Evolutionary conservation across 768 basidiomycete genomes (phyloP), one percentile per base, ranked within the genome.

Genomic region (Leccinum aurantiacum): DNA sequence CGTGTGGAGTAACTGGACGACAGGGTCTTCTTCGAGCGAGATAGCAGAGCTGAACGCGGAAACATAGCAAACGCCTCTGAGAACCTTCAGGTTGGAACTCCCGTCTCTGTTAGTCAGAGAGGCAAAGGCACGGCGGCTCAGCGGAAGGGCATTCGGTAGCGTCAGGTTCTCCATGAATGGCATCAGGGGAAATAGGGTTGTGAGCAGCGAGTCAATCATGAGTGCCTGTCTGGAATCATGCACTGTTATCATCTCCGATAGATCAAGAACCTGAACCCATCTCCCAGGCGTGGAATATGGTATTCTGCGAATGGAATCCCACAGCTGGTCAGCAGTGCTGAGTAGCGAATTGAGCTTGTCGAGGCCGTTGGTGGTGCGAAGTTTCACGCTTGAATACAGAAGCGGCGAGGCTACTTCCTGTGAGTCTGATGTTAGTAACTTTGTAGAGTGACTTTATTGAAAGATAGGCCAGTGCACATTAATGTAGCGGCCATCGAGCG

Each of bases 241-340:
- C 50, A 67, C 69, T 65, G 76, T 78, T 48, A 70, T 64, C 35
- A 91, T 65, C 22, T 75, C 72, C 5, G 90, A 86, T 6, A 97
- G 75, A 72, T 96, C 89, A 24, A 97, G 78, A 10, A 70, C 73
- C 60, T 87, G 88, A 1, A 96, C 85, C 89, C 92, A 95, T 69
- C 94, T 82, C 29, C 94, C 94, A 2, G 94, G 94, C 0, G 89
- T 82, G 4, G 93, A 95, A 67, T 89, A 90, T 0, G 91, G 91
- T 64, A 91, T 93, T 53, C 94, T 83, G 54, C 91, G 84, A 58
- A 96, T 86, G 48, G 91, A 90, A 67, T 94, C 92, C 94, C 94
- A 96, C 68, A 82, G 83, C 65, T 84, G 80, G 62, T 96, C 93
- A 7, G 88, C 86, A 31, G 69, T 65, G 60, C 79, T 75, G 2